Base-by-base conservation (phyloP, 305 asterid species). In the Fraxinus paxiana region DNA sequence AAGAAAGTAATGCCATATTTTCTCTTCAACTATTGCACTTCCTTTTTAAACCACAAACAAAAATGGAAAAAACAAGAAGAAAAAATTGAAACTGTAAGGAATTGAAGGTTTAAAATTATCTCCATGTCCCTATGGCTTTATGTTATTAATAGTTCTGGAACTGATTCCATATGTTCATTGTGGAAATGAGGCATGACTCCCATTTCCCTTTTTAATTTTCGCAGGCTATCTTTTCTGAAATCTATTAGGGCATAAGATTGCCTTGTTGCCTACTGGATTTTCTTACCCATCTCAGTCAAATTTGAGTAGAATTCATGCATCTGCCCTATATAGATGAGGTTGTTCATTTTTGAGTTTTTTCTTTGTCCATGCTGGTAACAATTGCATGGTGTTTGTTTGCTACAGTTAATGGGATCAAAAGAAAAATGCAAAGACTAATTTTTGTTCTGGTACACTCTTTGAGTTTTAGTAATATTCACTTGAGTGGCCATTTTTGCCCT, bases 261-360 rank as follows among this genome's bases (percentile, higher is more conserved):
- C 31, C 10, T 33, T 70, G 75, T 70, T 76, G 72, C 17, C 48
- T 30, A n/a, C 51, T 10, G 5, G 37, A n/a, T 76, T 76, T 75
- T 48, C 41, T 76, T 76, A 20, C 37, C 33, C 46, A n/a, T 48
- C 46, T 75, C 41, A 15, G 69, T 48, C 6, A n/a, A 15, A 46
- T 26, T 76, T 76, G 46, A 76, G 79, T 30, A 76, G 67, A 61
- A 13, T 76, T 76, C 71, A 48, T 48, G 70, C 43, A 51, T n/a
- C 79, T 48, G 48, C 7, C 48, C 71, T 48, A 3, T 35, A 67
- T 46, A 8, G 17, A 63, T 76, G 20, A 26, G 65, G 30, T 76
- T 4, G 48, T 28, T n/a, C 41, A 13, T 46, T 46, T 46, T 34
- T 35, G 6, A 54, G 38, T 31, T 77, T 77, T 77, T 20, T 20